phyloP scores from a whole-genome alignment of 208 protist genomes.

The Wallacemonas sp. region DNA sequence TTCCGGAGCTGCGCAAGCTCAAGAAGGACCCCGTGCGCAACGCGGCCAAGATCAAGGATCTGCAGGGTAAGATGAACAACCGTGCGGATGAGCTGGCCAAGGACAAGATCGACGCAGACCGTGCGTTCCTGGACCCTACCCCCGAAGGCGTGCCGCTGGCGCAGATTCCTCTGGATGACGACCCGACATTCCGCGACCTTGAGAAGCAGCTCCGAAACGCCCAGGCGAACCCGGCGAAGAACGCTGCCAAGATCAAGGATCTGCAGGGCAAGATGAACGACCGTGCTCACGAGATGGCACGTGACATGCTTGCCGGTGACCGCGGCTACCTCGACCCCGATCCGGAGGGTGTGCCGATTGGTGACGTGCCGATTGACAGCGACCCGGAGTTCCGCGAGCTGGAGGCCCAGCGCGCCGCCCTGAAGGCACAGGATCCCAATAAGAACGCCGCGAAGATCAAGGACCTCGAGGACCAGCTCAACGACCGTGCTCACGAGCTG shows the following conservation, averaged over 20 bases:
- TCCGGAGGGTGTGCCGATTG: conserved; percentile 71
- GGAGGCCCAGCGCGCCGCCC: conserved; percentile 63
- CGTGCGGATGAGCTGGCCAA: conserved; percentile 50
- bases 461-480: conserved; percentile 68
- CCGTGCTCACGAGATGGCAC: conserved; percentile 62
- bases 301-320: conserved; percentile 53
- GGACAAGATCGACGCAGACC: conserved; percentile 54
- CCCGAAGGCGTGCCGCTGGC: conserved; percentile 69
- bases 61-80: conserved; percentile 51
- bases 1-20: conserved; percentile 63
- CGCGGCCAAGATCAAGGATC: conserved; percentile 41
- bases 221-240: conserved; percentile 47
- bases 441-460: conserved; percentile 46
- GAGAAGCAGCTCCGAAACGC: conserved; percentile 65
- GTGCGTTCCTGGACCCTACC: conserved; percentile 58
- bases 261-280: conserved; percentile 62
- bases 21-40: conserved; percentile 51
- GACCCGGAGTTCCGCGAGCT: conserved; percentile 55
- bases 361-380: conserved; percentile 47
- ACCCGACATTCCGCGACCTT: conserved; percentile 58
- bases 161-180: conserved; percentile 59
- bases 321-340: conserved; percentile 74
- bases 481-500: conserved; percentile 69
- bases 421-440: conserved; percentile 58
- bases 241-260: conserved; percentile 45